A percentile compares a stretch with the other conserved stretches of the same genome.
phyloP scores from a whole-genome alignment of 2,329 filamentous ascomycete species.

The Zopfia rhizophila region DNA sequence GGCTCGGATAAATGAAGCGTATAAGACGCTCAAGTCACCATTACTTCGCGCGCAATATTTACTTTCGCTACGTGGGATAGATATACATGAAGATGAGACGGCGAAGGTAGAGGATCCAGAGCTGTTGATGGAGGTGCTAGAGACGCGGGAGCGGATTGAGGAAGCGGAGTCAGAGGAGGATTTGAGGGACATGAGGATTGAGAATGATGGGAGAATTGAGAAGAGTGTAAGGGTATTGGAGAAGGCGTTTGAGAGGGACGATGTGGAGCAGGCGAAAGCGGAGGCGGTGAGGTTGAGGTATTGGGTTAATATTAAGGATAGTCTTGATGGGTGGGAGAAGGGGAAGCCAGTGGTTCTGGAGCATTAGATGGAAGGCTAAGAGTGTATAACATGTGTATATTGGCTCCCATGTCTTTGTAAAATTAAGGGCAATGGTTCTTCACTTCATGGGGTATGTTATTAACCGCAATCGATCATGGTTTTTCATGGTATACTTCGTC shows the following conservation, averaged over 20 bases:
- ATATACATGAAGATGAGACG: conserved; percentile 82
- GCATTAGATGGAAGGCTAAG: too few relatives aligned
- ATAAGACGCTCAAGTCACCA: conserved; percentile 82
- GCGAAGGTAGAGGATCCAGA: conserved; percentile 75
- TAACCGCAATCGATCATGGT: too few relatives aligned
- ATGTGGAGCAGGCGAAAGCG: conserved; percentile 72
- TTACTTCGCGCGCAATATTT: conserved; percentile 89
- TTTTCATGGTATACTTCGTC: too few relatives aligned
- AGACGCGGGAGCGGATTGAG: conserved; percentile 73
- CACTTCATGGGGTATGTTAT: too few relatives aligned
- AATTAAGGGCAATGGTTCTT: too few relatives aligned
- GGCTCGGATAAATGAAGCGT: conserved; percentile 88
- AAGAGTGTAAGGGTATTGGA: conserved; percentile 72
- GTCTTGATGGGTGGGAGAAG: conserved; percentile 83
- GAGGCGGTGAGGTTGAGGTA: conserved; percentile 85
- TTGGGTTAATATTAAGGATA: conserved; percentile 88
- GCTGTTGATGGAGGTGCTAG: conserved; percentile 81
- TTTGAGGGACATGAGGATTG: conserved; percentile 66
- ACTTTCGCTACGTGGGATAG: conserved; percentile 74
- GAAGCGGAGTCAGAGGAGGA: conserved; percentile 69
- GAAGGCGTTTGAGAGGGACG: conserved; percentile 71
- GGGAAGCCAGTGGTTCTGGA: conserved; percentile 71
- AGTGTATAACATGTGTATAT: too few relatives aligned
- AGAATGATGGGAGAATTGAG: conserved; percentile 75
- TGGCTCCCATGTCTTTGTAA: too few relatives aligned